A percentile compares a stretch with the other conserved stretches of the same genome.
These are phyloP conservation scores for Penicillium sp. DNA, from an alignment of 2,329 filamentous ascomycete genomes.

Conservation along the genomic window DNA sequence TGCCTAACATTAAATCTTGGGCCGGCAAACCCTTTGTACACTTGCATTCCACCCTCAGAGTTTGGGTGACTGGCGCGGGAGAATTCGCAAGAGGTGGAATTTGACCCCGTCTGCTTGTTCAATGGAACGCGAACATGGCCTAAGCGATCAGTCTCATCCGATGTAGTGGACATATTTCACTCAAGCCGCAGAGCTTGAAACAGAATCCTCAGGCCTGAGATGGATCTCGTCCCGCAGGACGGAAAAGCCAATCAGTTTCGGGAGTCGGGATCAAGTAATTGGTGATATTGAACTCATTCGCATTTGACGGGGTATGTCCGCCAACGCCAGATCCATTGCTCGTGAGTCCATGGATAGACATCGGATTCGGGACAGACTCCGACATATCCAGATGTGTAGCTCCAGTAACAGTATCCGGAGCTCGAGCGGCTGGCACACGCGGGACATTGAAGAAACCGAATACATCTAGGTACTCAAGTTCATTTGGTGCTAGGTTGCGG, in stretches of 20 bases:
- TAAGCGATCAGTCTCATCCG: background rate
- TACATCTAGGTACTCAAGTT: constrained; percentile 86
- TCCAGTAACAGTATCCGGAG: constrained; percentile 25
- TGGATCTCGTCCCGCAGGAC: constrained; percentile 18
- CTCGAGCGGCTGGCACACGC: constrained; percentile 55
- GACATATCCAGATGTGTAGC: constrained; percentile 26
- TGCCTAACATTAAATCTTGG: background rate
- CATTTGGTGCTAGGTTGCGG: constrained; percentile 70
- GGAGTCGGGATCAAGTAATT: constrained; percentile 49
- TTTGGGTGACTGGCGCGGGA: background rate
- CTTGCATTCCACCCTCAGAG: background rate
- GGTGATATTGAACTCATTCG: constrained; percentile 47
- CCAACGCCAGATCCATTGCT: constrained; percentile 21
- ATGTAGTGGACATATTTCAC: background rate
- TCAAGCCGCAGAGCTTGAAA: background rate
- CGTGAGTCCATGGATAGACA: constrained; percentile 39
- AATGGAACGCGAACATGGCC: background rate
- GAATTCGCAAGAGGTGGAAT: too few relatives aligned
- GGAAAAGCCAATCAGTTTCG: constrained; percentile 48
- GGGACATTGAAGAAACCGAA: constrained; percentile 96
- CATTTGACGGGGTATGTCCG: constrained; percentile 17
- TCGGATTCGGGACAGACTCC: constrained; percentile 31
- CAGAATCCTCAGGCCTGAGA: background rate
- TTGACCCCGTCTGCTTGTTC: background rate
- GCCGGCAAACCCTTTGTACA: background rate